phyloP scores from a whole-genome alignment of 345 rosid species.

The Lepidium sativum region DNA sequence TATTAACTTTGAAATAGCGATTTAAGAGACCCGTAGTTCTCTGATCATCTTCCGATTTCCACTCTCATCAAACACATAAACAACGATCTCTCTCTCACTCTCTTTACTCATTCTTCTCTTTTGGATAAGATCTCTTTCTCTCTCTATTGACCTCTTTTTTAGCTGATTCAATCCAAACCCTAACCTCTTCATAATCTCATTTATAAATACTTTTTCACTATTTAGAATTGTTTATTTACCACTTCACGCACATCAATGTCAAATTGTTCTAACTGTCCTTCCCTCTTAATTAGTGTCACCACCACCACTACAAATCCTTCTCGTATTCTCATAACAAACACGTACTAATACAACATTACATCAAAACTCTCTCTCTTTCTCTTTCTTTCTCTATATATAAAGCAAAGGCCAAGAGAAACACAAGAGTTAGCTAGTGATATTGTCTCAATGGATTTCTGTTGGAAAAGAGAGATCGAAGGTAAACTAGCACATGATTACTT shows the following conservation, averaged over 20 bases:
- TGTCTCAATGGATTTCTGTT: slow-evolving; percentile 41
- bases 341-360: slow-evolving; percentile 6
- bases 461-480: slow-evolving; percentile 63
- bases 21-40: slow-evolving; percentile 36
- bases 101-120: slow-evolving; percentile 28
- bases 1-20: slow-evolving; percentile 31
- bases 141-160: slow-evolving; percentile 19
- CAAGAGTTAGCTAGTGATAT: neutral
- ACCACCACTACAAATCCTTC: slow-evolving; percentile 23
- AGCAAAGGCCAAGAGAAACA: neutral
- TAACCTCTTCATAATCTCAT: slow-evolving; percentile 16
- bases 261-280: slow-evolving; percentile 8
- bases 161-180: slow-evolving; percentile 24
- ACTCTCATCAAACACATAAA: slow-evolving; percentile 31
- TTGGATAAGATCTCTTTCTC: slow-evolving; percentile 46
- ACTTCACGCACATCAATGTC: slow-evolving; percentile 19
- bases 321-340: slow-evolving; percentile 14
- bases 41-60: slow-evolving; percentile 42
- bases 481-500: slow-evolving; percentile 65
- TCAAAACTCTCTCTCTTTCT: neutral
- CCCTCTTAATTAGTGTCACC: slow-evolving; percentile 12
- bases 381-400: too few relatives aligned
- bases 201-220: neutral
- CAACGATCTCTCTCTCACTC: slow-evolving; percentile 25
- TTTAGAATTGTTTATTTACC: neutral